Evolutionary conservation across 441 rosid species (phyloP).

Genomic region (Jatropha multifida): DNA sequence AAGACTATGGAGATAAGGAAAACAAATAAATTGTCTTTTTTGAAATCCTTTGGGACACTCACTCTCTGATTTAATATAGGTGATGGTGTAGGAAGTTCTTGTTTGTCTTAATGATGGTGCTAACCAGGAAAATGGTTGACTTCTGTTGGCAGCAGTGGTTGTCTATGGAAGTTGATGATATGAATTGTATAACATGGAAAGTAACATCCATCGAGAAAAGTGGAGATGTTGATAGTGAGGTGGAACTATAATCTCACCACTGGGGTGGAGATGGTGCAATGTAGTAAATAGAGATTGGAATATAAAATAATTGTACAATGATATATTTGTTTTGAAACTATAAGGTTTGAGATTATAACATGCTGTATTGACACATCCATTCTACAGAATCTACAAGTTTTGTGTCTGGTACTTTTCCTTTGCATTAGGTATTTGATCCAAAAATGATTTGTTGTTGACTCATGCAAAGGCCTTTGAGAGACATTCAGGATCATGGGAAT

Average conservation of each 20-base stretch:
- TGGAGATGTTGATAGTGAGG: too few relatives aligned
- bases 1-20: background rate
- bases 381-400: background rate
- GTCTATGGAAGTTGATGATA: too few relatives aligned
- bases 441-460: background rate
- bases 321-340: background rate
- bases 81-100: background rate
- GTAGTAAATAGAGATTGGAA: background rate
- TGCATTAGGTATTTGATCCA: background rate
- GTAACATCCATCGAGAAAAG: background rate
- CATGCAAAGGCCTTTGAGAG: background rate
- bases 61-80: background rate
- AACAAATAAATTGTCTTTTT: background rate
- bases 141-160: background rate
- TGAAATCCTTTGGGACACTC: background rate
- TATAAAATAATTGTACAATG: background rate
- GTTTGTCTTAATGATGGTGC: background rate
- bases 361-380: background rate
- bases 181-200: background rate
- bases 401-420: background rate
- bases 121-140: background rate
- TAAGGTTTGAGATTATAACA: background rate
- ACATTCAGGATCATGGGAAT: background rate
- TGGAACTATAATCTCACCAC: background rate
- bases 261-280: background rate